Evolutionary conservation across 1,284 basidiomycete genomes (phyloP), one percentile per base, ranked within the genome.

Genomic region (Heimioporus retisporus): DNA sequence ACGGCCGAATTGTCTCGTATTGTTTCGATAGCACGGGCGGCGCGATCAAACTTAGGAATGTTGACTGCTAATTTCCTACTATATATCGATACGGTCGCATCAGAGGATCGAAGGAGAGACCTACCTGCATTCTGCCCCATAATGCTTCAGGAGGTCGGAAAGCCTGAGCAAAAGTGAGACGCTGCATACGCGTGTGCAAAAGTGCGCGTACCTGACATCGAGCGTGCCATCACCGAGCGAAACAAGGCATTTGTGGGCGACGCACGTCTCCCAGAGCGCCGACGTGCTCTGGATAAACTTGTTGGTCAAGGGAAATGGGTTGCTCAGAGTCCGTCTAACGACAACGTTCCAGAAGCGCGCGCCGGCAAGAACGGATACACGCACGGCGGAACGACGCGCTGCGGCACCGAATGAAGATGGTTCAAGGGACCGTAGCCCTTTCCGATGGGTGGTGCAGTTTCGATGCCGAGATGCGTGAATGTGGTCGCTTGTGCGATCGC

Each of bases 401-500:
- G 80, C 2, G 82, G 76, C n/a, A 91, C 81, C 0, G 88, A 82
- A 75, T 96, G 93, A 62, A 92, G 83, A 76, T 99, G 96, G 78
- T 98, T 96, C 25, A 99, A 84, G 2, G 97, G 96, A 0, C 96
- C 96, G 64, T 92, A 82, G 0, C 97, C 96, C 13, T 83, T 79
- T 3, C 96, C 97, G 3, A 97, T 86, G 0, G 87, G 79, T 56
- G 85, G 81, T 0, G 96, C 92, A 0, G 88, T 86, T 44, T 88
- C 86, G 56, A 98, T 97, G 0, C 92, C 96, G 1, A 86, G 78
- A 73, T 96, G 88, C 0, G 94, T 95, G 75, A 93, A 98, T 11
- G 79, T 77, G 2, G 91, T 91, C 0, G 92, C 95, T 16, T 79
- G 75, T 19, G 82, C 77, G 0, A 88, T 85, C 0, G 94, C 93